Base-by-base conservation (phyloP, 2,329 filamentous ascomycete species). In the Calonectria hongkongensis region DNA sequence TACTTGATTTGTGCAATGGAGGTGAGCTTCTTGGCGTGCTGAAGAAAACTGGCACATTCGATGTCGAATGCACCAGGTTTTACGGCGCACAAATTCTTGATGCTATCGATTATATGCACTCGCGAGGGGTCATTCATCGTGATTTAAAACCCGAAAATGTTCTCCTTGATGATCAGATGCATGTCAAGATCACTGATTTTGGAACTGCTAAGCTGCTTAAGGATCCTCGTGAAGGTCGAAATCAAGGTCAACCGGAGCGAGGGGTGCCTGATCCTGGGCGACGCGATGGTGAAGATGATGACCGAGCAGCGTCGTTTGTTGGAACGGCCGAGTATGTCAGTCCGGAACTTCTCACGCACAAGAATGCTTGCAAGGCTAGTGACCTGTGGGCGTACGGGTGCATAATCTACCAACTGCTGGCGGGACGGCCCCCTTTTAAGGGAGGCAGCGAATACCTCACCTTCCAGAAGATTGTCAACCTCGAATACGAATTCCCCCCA, bases 361-460 rank as follows among this genome's bases (percentile, higher is more conserved):
- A 98, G 86, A 97, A 94, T 80, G 97, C 96, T 25, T 98, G 96
- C 87, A 99, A 98, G 86, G 95, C 96, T 51, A 98, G 97, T 83
- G 97, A 99, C 85, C 85, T 99, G 63, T 99, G 97, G 97, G 97
- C 97, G 2, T 99, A 98, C 86, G 97, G 97, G 12, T 99, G 97
- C 86, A 99, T 99, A 79, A 92, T 99, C 75, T 99, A 98, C 83
- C 97, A 99, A 84, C 90, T 99, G 30, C 88, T 99, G 41, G 94
- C 94, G n/a, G 97, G 97, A n/a, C 89, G 97, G 73, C 97, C 97
- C 7, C 97, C 97, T 0, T 99, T 99, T 88, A 99, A 99, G 83
- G 97, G 94, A 48, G 94, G 90, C 16, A 98, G 98, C 78, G 97
- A 99, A 82, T 99, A 98, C 80, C 89, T 97, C 81, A 99, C 97